These are phyloP conservation scores for Aspergillus phoenicis DNA, from an alignment of 2,329 filamentous ascomycete genomes.

Conservation along the genomic window DNA sequence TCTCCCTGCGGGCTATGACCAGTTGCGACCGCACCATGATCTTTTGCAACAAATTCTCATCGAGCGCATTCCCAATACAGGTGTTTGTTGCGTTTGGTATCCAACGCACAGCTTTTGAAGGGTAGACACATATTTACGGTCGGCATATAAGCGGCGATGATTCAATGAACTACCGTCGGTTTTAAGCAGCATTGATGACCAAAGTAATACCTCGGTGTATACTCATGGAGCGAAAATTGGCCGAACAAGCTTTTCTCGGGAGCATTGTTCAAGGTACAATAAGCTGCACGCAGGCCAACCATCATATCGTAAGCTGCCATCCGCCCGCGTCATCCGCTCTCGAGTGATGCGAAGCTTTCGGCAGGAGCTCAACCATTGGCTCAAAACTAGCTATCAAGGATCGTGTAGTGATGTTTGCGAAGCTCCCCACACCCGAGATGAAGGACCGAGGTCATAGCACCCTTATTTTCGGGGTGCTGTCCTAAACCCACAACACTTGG, in stretches of 20 bases:
- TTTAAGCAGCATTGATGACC: not conserved
- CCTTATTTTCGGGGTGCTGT: too few relatives aligned
- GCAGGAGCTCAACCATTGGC: not conserved
- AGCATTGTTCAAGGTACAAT: not conserved
- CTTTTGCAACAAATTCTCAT: too few relatives aligned
- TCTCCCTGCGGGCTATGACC: not conserved
- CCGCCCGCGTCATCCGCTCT: not conserved
- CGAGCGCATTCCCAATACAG: too few relatives aligned
- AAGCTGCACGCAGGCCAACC: not conserved
- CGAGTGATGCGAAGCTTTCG: not conserved
- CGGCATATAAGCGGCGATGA: not conserved
- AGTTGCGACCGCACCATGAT: not conserved
- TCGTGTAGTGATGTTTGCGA: not conserved
- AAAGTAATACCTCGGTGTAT: not conserved
- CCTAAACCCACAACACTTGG: not conserved
- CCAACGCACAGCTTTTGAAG: not conserved
- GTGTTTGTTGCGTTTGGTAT: too few relatives aligned
- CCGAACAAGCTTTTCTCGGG: not conserved
- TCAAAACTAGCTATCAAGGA: not conserved
- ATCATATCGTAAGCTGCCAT: not conserved
- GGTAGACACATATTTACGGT: not conserved
- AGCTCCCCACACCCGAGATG: not conserved
- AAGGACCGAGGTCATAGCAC: not conserved
- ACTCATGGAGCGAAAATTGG: not conserved
- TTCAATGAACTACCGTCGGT: not conserved